These are phyloP conservation scores for Nigrospora osmanthi DNA, from an alignment of 2,329 filamentous ascomycete genomes.

Conservation along the genomic window DNA sequence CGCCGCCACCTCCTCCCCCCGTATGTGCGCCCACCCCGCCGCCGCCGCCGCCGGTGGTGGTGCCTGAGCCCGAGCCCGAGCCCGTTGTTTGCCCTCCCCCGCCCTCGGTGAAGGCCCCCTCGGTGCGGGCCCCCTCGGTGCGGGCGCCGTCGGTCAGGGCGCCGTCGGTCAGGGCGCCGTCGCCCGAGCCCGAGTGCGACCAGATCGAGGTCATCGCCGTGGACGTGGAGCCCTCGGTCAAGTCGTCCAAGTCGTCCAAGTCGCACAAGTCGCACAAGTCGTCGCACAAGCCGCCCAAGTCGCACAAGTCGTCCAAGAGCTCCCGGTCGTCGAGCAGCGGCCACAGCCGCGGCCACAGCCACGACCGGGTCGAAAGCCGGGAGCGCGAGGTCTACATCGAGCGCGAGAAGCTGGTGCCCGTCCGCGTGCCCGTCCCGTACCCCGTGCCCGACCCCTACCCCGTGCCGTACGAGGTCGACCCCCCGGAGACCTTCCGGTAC, in stretches of 20 bases:
- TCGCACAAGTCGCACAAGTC: constrained; percentile 10
- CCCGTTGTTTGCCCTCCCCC: constrained; percentile 11
- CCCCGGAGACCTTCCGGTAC: constrained; percentile 43
- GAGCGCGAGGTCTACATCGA: constrained; percentile 44
- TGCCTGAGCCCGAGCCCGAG: constrained; percentile 2
- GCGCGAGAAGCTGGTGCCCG: constrained; percentile 39
- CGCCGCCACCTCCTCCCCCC: constrained; percentile 6
- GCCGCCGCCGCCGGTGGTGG: not conserved
- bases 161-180: constrained; percentile 1
- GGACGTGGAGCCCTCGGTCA: constrained; percentile 28
- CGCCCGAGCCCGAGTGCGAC: constrained; percentile 11
- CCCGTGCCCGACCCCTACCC: constrained; percentile 33
- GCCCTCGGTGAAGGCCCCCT: constrained; percentile 2
- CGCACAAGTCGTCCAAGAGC: constrained; percentile 13
- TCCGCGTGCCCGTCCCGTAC: constrained; percentile 30
- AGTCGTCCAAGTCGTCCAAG: constrained; percentile 19
- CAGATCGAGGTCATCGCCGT: constrained; percentile 34
- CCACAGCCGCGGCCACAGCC: constrained; percentile 17
- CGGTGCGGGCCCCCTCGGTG: constrained; percentile 1
- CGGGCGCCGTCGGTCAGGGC: constrained; percentile 2
- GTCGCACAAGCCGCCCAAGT: constrained; percentile 1
- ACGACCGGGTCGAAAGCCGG: constrained; percentile 12
- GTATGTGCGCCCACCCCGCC: constrained; percentile 5
- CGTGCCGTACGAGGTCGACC: constrained; percentile 21
- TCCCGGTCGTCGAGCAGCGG: constrained; percentile 16